Conservation (phyloP, 106 monocot genomes). For the Xerophyta viscosa region DNA sequence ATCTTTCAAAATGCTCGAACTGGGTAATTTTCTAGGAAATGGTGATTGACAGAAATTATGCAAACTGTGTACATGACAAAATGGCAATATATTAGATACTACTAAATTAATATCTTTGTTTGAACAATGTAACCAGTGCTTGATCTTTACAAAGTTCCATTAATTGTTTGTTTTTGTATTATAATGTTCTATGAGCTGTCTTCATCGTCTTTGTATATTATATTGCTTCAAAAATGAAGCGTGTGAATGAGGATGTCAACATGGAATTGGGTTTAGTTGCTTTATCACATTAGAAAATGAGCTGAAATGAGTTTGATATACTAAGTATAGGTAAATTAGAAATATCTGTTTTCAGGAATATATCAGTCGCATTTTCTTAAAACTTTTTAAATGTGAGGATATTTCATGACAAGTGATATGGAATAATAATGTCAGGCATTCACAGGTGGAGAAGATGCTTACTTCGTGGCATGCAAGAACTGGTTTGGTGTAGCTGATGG, state of each 20-base stretch:
- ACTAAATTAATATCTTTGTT: too few species aligned
- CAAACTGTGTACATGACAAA: not conserved
- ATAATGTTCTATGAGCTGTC: too few species aligned
- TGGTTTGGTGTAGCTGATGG: conserved; percentile 99
- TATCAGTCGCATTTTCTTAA: conserved; percentile 1
- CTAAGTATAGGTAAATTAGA: not conserved
- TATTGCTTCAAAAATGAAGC: too few species aligned
- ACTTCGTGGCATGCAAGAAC: conserved; percentile 60
- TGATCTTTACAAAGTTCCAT: too few species aligned
- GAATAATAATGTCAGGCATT: conserved; percentile 65
- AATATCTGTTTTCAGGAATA: conserved; percentile 1
- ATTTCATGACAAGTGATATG: conserved; percentile 19
- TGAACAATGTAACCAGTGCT: too few species aligned
- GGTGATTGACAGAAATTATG: not conserved
- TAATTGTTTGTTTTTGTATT: too few species aligned
- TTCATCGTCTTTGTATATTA: too few species aligned
- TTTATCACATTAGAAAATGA: not conserved
- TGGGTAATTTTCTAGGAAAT: not conserved
- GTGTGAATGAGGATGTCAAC: too few species aligned
- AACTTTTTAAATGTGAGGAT: too few species aligned
- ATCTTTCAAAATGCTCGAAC: not conserved
- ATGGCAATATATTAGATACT: too few species aligned
- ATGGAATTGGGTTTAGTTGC: too few species aligned
- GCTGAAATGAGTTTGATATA: not conserved
- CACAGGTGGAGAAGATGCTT: conserved; percentile 98